Percentiles rank a stretch among this genome's conserved stretches.
Evolutionary conservation across 495 filamentous ascomycete genomes (phyloP).

Genomic region (Penicillium parvum): DNA sequence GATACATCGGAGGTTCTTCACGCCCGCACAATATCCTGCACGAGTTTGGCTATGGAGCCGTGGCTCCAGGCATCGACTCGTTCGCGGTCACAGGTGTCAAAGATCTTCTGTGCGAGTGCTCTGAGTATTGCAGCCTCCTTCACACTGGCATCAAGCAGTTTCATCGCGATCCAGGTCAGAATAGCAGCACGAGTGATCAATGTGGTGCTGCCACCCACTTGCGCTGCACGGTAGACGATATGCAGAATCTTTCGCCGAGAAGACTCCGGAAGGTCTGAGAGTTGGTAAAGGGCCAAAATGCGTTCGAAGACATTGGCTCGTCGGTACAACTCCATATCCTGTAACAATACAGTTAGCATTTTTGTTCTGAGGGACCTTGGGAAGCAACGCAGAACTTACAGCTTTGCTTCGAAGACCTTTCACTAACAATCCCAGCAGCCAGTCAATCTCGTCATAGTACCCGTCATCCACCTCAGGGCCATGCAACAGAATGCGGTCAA

Average conservation of each 20-base stretch:
- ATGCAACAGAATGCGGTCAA: slow-evolving; percentile 65
- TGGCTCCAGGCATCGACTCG: slow-evolving; percentile 66
- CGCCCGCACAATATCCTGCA: slow-evolving; percentile 26
- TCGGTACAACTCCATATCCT: slow-evolving; percentile 82
- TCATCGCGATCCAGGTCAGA: slow-evolving; percentile 70
- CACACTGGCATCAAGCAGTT: slow-evolving; percentile 37
- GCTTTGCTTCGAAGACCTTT: slow-evolving; percentile 59
- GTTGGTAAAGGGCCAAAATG: slow-evolving; percentile 65
- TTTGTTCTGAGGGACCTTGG: neutral
- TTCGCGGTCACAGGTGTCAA: slow-evolving; percentile 64
- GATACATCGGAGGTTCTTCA: slow-evolving; percentile 2
- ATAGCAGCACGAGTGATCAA: slow-evolving; percentile 80
- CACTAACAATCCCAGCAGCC: slow-evolving; percentile 74
- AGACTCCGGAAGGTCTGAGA: slow-evolving; percentile 54
- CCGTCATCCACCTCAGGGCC: slow-evolving; percentile 68
- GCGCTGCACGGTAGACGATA: slow-evolving; percentile 66
- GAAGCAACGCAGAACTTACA: slow-evolving; percentile 27
- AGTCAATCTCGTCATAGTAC: slow-evolving; percentile 70
- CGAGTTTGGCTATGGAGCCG: slow-evolving; percentile 34
- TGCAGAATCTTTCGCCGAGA: slow-evolving; percentile 65
- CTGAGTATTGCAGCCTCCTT: slow-evolving; percentile 50
- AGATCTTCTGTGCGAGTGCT: slow-evolving; percentile 57
- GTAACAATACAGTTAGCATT: slow-evolving; percentile 4
- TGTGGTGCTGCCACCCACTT: slow-evolving; percentile 77
- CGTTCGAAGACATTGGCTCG: slow-evolving; percentile 75